Evolutionary conservation across 2,329 filamentous ascomycete species (phyloP).

Genomic region (Nemania sp.): DNA sequence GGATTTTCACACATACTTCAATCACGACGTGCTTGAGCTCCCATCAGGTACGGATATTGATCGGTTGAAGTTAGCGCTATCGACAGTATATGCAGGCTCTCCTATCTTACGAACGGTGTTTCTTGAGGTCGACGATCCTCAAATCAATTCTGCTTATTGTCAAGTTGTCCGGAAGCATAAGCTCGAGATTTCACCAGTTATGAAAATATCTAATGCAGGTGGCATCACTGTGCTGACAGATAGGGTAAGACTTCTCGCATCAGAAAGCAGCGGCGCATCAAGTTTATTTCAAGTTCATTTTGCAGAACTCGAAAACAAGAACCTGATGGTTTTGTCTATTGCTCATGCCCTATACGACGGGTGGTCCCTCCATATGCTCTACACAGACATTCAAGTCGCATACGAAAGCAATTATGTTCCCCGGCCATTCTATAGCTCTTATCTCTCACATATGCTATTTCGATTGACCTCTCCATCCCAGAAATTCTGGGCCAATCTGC

Average conservation of each 20-base stretch:
- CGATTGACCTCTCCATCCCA: constrained; percentile 48
- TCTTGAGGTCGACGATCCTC: constrained; percentile 64
- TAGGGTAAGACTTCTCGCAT: constrained; percentile 45
- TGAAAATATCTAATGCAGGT: constrained; percentile 36
- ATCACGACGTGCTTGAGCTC: constrained; percentile 76
- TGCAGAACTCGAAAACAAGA: constrained; percentile 38
- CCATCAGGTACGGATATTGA: constrained; percentile 56
- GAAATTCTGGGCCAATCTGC: constrained; percentile 72
- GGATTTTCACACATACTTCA: constrained; percentile 78
- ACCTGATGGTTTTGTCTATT: constrained; percentile 68
- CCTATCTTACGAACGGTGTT: constrained; percentile 81
- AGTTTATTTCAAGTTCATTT: constrained; percentile 57
- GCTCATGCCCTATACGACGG: constrained; percentile 90
- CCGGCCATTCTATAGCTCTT: constrained; percentile 55
- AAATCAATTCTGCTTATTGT: constrained; percentile 55
- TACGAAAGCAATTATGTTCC: constrained; percentile 55
- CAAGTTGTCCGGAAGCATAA: constrained; percentile 50
- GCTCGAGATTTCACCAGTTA: constrained; percentile 28
- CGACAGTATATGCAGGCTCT: constrained; percentile 59
- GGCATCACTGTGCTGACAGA: constrained; percentile 46
- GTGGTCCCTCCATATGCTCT: constrained; percentile 77
- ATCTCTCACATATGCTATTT: constrained; percentile 59
- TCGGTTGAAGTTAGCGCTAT: constrained; percentile 65
- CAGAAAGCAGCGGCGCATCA: constrained; percentile 41
- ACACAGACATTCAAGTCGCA: constrained; percentile 68